These are phyloP conservation scores for Chlorella sorokiniana DNA, from an alignment of 139 green algal genomes.

Conservation along the genomic window DNA sequence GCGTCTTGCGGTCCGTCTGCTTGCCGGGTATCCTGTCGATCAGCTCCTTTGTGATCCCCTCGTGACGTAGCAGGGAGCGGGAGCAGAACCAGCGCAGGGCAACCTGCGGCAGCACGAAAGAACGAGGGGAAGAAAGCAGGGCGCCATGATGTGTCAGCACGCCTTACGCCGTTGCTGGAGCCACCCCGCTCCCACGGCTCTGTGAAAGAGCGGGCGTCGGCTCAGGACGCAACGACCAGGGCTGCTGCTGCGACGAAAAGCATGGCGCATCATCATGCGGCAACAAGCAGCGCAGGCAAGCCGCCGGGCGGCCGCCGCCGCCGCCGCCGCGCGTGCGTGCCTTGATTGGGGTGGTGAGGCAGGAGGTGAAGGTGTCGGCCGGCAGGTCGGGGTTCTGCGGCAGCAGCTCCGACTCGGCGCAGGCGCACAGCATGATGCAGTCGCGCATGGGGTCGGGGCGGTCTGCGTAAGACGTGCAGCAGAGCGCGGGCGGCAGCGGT, in stretches of 20 bases:
- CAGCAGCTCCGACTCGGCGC: constrained; percentile 86
- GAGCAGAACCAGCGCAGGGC: constrained; percentile 90
- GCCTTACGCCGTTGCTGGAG: too few relatives aligned
- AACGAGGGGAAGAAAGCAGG: not conserved
- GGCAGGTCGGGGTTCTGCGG: constrained; percentile 91
- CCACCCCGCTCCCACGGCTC: too few relatives aligned
- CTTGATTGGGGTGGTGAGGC: constrained; percentile 98
- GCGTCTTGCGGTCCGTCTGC: constrained; percentile 97
- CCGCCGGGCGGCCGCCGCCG: too few relatives aligned
- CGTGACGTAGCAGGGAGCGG: constrained; percentile 52
- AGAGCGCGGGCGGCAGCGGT: too few relatives aligned
- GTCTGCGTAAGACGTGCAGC: not conserved
- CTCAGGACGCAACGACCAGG: too few relatives aligned
- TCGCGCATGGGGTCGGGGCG: constrained; percentile 61
- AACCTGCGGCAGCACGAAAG: constrained; percentile 54
- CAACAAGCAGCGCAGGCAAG: too few relatives aligned
- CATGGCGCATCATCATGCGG: too few relatives aligned
- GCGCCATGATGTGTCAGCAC: not conserved
- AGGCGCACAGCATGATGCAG: constrained; percentile 92
- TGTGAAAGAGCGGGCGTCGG: too few relatives aligned
- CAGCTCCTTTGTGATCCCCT: constrained; percentile 81
- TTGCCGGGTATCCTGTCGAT: constrained; percentile 83
- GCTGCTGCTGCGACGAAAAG: too few relatives aligned
- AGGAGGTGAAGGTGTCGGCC: constrained; percentile 96
- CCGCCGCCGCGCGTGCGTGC: constrained; percentile 27